phyloP scores from a whole-genome alignment of 306 rosid species.

The Potentilla sterilis region DNA sequence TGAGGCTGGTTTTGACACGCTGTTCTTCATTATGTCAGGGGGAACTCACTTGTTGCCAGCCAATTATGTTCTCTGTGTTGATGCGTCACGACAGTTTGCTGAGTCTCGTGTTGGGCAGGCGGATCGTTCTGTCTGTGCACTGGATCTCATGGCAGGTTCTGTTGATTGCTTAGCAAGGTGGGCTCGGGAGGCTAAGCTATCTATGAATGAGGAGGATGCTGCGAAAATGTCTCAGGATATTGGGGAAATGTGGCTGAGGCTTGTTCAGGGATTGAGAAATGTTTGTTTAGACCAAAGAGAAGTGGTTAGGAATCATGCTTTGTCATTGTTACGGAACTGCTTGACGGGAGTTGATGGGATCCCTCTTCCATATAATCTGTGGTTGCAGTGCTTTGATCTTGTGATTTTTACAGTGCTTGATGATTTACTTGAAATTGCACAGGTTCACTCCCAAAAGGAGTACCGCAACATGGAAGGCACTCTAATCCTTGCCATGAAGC shows the following conservation, averaged over 20 bases:
- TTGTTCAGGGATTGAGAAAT: slow-evolving; percentile 86
- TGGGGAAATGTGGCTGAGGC: slow-evolving; percentile 95
- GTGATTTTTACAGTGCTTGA: slow-evolving; percentile 97
- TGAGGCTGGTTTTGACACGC: slow-evolving; percentile 94
- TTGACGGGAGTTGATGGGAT: slow-evolving; percentile 74
- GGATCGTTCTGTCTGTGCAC: slow-evolving; percentile 79
- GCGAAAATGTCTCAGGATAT: slow-evolving; percentile 68
- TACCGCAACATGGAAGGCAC: slow-evolving; percentile 97
- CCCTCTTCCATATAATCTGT: slow-evolving; percentile 49
- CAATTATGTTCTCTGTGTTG: slow-evolving; percentile 74
- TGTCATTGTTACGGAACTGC: slow-evolving; percentile 73
- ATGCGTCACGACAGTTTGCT: slow-evolving; percentile 88
- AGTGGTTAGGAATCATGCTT: slow-evolving; percentile 89
- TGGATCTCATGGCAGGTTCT: slow-evolving; percentile 90
- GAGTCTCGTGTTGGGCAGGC: slow-evolving; percentile 95
- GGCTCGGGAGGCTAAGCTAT: slow-evolving; percentile 65
- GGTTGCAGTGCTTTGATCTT: slow-evolving; percentile 86
- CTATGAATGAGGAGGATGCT: slow-evolving; percentile 68
- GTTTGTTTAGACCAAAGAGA: slow-evolving; percentile 96
- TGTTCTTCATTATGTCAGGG: slow-evolving; percentile 79
- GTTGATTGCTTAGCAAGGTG: slow-evolving; percentile 70
- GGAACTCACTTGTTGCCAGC: slow-evolving; percentile 83
- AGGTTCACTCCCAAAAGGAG: slow-evolving; percentile 82
- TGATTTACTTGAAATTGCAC: slow-evolving; percentile 89
- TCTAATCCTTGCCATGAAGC: slow-evolving; percentile 78